Conservation (phyloP, 192 early-diverging fungal genomes). For the Lunasporangiospora selenospora region DNA sequence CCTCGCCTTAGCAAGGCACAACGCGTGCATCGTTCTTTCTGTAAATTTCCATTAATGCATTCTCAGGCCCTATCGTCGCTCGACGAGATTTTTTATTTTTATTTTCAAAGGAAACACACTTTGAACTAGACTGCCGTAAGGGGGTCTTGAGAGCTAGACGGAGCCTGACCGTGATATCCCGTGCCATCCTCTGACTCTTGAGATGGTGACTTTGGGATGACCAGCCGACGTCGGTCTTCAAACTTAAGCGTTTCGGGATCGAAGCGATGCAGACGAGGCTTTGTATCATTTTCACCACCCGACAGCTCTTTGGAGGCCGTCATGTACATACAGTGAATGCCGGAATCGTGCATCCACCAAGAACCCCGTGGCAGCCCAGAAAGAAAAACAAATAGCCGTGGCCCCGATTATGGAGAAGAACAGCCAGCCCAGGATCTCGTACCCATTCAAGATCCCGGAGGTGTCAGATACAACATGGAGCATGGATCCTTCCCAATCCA, state of each 20-base stretch:
- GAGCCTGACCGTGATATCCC: background rate
- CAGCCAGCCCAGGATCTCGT: background rate
- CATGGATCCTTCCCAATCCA: slow-evolving; percentile 1
- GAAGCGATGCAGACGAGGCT: background rate
- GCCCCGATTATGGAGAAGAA: background rate
- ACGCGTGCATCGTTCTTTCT: too few species aligned
- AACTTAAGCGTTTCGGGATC: background rate
- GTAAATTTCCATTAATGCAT: too few species aligned
- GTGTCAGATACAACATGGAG: slow-evolving; percentile 8
- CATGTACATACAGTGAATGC: slow-evolving; percentile 4
- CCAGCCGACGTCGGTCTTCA: too few species aligned
- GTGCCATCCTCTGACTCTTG: too few species aligned
- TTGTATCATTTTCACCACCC: too few species aligned
- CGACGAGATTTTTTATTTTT: too few species aligned
- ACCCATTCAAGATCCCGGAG: slow-evolving; percentile 1
- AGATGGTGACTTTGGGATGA: too few species aligned
- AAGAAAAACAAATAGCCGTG: background rate
- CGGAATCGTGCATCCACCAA: background rate
- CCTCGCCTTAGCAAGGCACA: too few species aligned
- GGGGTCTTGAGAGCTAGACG: background rate
- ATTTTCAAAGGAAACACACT: too few species aligned
- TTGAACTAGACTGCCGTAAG: too few species aligned
- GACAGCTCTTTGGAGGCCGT: background rate
- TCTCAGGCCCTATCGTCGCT: too few species aligned
- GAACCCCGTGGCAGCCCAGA: background rate